These are phyloP conservation scores for Atkinsonella hypoxylon DNA, from an alignment of 2,329 filamentous ascomycete species.

Conservation along the genomic window DNA sequence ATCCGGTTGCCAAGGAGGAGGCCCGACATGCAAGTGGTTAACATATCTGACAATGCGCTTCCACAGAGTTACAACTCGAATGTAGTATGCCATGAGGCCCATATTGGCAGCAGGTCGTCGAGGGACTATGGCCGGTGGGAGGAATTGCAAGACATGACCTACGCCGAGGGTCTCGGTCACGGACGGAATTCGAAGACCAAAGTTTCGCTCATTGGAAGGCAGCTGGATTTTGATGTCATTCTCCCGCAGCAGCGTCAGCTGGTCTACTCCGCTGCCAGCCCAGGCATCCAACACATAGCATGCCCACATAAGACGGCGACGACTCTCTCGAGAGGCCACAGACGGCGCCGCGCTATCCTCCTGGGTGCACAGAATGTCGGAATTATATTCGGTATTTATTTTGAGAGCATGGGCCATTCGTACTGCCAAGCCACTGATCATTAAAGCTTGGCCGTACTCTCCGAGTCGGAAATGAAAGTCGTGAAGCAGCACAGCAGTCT, in stretches of 20 bases:
- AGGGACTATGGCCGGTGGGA: slow-evolving; percentile 26
- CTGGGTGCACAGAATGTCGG: slow-evolving; percentile 26
- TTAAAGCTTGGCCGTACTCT: slow-evolving; percentile 27
- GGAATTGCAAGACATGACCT: slow-evolving; percentile 27
- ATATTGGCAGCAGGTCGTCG: slow-evolving; percentile 28
- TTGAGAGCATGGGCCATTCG: slow-evolving; percentile 30
- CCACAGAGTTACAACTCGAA: slow-evolving; percentile 28
- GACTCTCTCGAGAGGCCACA: slow-evolving; percentile 25
- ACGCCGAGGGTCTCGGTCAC: slow-evolving; percentile 29
- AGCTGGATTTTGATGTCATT: slow-evolving; percentile 30
- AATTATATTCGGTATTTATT: slow-evolving; percentile 25
- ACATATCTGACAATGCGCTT: slow-evolving; percentile 30
- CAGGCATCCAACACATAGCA: slow-evolving; percentile 29
- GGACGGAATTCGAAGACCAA: slow-evolving; percentile 27
- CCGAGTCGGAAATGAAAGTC: slow-evolving; percentile 28
- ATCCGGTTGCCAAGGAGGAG: slow-evolving; percentile 30
- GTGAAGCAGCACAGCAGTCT: slow-evolving; percentile 27
- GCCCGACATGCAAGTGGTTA: slow-evolving; percentile 26
- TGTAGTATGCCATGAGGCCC: slow-evolving; percentile 32
- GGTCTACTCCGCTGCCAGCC: slow-evolving; percentile 27
- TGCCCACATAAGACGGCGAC: slow-evolving; percentile 29
- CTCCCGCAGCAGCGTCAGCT: slow-evolving; percentile 26
- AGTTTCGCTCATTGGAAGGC: slow-evolving; percentile 28
- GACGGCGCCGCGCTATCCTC: slow-evolving; percentile 18
- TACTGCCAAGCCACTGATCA: slow-evolving; percentile 28